Percentiles rank a stretch among this genome's conserved stretches.
Evolutionary conservation across 73 alveolate genomes (phyloP).

Genomic region (Uronychia binucleata): DNA sequence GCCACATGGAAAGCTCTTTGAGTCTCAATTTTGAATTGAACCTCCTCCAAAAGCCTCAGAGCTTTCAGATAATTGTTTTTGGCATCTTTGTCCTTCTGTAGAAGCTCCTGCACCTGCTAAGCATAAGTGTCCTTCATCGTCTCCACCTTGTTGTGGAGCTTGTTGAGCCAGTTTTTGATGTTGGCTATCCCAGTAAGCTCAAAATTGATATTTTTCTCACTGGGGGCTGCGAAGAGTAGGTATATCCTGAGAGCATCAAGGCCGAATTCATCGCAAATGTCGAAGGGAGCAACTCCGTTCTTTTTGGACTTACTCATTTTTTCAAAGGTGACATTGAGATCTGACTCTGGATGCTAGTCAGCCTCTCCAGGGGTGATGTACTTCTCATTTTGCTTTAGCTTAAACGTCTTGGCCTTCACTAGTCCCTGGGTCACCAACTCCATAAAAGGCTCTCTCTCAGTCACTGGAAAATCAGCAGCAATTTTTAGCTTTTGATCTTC

Average conservation of each 20-base stretch:
- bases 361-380: constrained; percentile 53
- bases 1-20: constrained; percentile 59
- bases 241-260: constrained; percentile 62
- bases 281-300: constrained; percentile 65
- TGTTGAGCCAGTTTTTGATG: not conserved
- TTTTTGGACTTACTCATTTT: constrained; percentile 74
- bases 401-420: constrained; percentile 67
- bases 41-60: constrained; percentile 4
- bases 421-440: constrained; percentile 69
- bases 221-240: constrained; percentile 69
- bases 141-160: not conserved
- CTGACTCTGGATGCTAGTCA: constrained; percentile 8
- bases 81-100: not conserved
- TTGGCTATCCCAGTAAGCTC: constrained; percentile 3
- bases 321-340: constrained; percentile 36
- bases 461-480: not conserved
- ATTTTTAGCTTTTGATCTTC: too few species aligned
- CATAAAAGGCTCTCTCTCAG: constrained; percentile 61
- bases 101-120: not conserved
- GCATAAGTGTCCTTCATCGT: not conserved
- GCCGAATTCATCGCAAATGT: constrained; percentile 45
- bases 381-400: constrained; percentile 39
- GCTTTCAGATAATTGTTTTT: not conserved
- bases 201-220: constrained; percentile 62
- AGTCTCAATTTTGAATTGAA: constrained; percentile 17